Conservation (phyloP, 352 stramenopile species). For the Elongisporangium prolatum region DNA sequence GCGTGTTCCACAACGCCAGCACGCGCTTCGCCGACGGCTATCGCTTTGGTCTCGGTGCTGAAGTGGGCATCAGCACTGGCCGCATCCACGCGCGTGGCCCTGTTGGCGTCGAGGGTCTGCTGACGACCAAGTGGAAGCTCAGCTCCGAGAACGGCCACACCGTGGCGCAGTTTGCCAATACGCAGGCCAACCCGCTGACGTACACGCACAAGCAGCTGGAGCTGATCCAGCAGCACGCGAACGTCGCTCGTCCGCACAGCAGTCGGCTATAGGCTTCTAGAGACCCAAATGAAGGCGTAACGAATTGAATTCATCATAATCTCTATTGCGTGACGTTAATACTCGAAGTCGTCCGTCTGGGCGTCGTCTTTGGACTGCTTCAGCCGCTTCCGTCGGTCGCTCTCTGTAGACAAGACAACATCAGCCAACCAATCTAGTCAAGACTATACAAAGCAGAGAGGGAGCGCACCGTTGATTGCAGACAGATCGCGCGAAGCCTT, state of each 20-base stretch:
- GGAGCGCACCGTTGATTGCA: conserved; percentile 48
- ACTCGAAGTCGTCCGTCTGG: conserved; percentile 40
- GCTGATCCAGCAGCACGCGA: conserved; percentile 58
- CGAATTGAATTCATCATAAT: neutral
- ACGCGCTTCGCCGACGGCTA: conserved; percentile 96
- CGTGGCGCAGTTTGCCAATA: conserved; percentile 58
- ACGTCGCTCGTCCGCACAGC: conserved; percentile 55
- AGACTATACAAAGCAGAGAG: conserved; percentile 1
- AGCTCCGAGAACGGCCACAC: conserved; percentile 80
- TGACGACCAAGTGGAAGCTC: conserved; percentile 98
- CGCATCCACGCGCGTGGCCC: conserved; percentile 95
- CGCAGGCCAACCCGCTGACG: conserved; percentile 33
- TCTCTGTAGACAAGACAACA: conserved; percentile 16
- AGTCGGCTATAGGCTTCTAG: conserved; percentile 52
- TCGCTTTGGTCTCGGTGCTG: conserved; percentile 96
- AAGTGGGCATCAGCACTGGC: conserved; percentile 97
- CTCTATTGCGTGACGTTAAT: conserved; percentile 12
- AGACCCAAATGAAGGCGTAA: conserved; percentile 3
- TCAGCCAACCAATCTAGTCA: conserved; percentile 5
- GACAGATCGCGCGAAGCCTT: conserved; percentile 76
- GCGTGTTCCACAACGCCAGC: conserved; percentile 98
- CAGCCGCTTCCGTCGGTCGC: conserved; percentile 57
- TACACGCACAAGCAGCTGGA: conserved; percentile 81
- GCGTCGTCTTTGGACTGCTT: conserved; percentile 43
- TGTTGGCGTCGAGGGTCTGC: conserved; percentile 95